Evolutionary conservation across 257 asterid species (phyloP), one percentile per base, ranked within the genome.

Genomic region (Solanum tacnaense): DNA sequence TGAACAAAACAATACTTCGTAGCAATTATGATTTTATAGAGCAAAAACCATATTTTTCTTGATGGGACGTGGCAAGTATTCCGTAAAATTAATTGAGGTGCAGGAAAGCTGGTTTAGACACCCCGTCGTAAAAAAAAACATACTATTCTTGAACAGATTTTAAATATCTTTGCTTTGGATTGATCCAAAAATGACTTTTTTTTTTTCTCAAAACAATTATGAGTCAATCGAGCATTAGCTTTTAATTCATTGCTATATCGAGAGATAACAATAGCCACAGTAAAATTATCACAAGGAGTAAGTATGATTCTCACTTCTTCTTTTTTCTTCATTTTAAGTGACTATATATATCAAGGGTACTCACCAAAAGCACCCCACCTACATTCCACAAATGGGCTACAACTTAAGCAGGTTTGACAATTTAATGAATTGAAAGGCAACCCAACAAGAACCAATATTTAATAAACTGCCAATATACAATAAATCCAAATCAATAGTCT

Each of bases 41-140:
- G 65, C 65, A 58, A 62, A n/a, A 15, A 68, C 74, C 21, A 27
- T 68, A 31, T 67, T 25, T 0, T 52, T 52, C 23, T 5, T 52
- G 9, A 52, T 52, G 8, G 62, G n/a, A 18, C 9, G n/a, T 52
- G 0, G 23, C 62, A 6, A 5, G 23, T 52, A 52, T 52, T 0
- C 23, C 1, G 9, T 52, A 18, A 0, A 6, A 52, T 52, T 18
- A 52, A 0, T 16, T 16, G 62, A 52, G 62, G 23, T 52, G 23
- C 3, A 2, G 0, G 0, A 52, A 52, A 52, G 4, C 8, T 0
- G 23, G 3, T 16, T 16, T 0, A 0, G 4, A 52, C 21, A 52
- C 3, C 21, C 2, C 0, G 5, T 44, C 52, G 0, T 44, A 11
- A 44, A 44, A 0, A 5, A 31, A 32, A 32, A 3, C 34, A 32